Percentiles rank a stretch among this genome's conserved stretches.
Conservation (phyloP, 192 early-diverging fungal species). For the Pilaira anomala region DNA sequence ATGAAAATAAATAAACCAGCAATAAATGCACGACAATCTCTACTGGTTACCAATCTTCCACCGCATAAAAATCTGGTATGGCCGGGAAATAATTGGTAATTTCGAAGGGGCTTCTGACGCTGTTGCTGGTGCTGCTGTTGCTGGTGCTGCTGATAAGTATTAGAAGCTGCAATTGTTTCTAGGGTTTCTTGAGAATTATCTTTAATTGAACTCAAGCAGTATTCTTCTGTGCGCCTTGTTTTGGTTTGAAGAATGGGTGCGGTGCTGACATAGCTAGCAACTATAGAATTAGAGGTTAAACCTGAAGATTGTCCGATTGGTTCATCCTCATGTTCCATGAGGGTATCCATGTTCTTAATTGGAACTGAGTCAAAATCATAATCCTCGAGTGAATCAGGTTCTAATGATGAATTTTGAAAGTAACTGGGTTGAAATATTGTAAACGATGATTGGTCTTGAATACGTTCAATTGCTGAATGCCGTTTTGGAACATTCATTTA, state of each 20-base stretch:
- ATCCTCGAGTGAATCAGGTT: slow-evolving; percentile 23
- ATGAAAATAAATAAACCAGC: slow-evolving; percentile 52
- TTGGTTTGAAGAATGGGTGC: slow-evolving; percentile 15
- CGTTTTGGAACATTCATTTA: slow-evolving; percentile 17
- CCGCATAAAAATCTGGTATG: slow-evolving; percentile 58
- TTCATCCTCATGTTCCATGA: slow-evolving; percentile 11
- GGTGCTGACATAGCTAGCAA: slow-evolving; percentile 15
- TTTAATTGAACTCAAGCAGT: too few species aligned
- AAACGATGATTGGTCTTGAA: slow-evolving; percentile 8
- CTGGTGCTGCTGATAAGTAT: neutral
- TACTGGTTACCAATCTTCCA: slow-evolving; percentile 66
- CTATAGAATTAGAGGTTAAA: slow-evolving; percentile 15
- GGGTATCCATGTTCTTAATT: neutral
- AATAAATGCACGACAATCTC: slow-evolving; percentile 58
- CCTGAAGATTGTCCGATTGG: slow-evolving; percentile 19
- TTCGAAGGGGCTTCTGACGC: slow-evolving; percentile 16
- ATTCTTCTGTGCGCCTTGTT: too few species aligned
- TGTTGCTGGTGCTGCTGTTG: neutral
- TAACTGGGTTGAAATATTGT: slow-evolving; percentile 6
- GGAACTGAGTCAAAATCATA: slow-evolving; percentile 10
- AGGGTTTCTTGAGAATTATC: neutral
- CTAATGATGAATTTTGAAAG: slow-evolving; percentile 9
- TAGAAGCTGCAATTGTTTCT: slow-evolving; percentile 1
- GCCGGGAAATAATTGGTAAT: slow-evolving; percentile 53
- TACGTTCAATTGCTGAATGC: slow-evolving; percentile 5